Evolutionary conservation across 495 filamentous ascomycete species (phyloP).

Genomic region (Thozetella sp.): DNA sequence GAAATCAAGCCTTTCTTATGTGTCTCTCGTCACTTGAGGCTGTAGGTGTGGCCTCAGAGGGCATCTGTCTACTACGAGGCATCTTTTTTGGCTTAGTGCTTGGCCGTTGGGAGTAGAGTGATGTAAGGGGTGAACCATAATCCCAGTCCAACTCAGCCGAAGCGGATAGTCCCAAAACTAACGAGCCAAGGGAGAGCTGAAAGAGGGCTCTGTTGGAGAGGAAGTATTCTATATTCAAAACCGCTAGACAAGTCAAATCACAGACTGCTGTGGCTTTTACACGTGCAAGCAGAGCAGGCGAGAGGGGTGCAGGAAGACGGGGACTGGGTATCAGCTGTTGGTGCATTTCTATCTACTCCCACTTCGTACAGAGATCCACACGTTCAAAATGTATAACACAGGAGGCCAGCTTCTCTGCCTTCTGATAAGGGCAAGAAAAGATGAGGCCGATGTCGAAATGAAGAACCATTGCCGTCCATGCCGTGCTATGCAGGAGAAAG

Average conservation of each 20-base stretch:
- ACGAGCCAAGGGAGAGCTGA: not conserved
- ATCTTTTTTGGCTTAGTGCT: not conserved
- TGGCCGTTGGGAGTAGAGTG: not conserved
- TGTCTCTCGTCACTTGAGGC: not conserved
- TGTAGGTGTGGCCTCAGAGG: not conserved
- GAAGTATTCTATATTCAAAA: no score
- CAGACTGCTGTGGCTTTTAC: no score
- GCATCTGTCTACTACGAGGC: not conserved
- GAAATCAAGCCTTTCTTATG: no score
- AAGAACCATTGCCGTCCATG: conserved; percentile 1
- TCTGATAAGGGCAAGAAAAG: not conserved
- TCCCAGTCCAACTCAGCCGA: not conserved
- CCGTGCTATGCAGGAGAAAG: conserved; percentile 1
- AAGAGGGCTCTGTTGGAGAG: no score
- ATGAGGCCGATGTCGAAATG: not conserved
- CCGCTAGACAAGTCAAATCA: not conserved
- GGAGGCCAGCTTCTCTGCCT: not conserved
- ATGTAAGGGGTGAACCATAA: not conserved
- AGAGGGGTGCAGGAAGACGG: not conserved
- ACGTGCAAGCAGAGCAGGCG: no score
- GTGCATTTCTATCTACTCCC: conserved; percentile 2
- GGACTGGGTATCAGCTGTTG: conserved; percentile 2
- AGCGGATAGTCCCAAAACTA: not conserved
- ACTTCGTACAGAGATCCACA: not conserved
- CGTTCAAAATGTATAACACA: not conserved